phyloP scores from a whole-genome alignment of 2,329 filamentous ascomycete species.

The Whalleya microplaca region DNA sequence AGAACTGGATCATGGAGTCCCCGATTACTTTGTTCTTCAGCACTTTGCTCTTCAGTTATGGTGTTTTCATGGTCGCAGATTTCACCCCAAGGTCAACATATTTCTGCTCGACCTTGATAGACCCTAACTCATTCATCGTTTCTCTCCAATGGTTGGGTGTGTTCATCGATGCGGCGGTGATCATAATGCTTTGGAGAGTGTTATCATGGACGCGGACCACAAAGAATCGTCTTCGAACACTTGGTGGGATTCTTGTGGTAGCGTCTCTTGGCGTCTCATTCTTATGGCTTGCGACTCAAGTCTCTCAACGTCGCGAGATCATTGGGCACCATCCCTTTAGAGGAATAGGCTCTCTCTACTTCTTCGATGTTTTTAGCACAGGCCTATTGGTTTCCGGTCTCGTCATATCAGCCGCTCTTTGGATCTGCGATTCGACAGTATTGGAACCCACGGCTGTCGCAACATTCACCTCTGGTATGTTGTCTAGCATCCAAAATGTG shows the following conservation, averaged over 20 bases:
- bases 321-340: slow-evolving; percentile 31
- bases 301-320: slow-evolving; percentile 34
- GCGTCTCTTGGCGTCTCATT: slow-evolving; percentile 45
- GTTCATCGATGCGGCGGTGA: slow-evolving; percentile 49
- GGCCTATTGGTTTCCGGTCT: slow-evolving; percentile 50
- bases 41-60: slow-evolving; percentile 45
- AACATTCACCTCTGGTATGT: slow-evolving; percentile 48
- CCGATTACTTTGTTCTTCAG: slow-evolving; percentile 42
- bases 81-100: slow-evolving; percentile 52
- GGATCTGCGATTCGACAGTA: slow-evolving; percentile 52
- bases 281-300: slow-evolving; percentile 40
- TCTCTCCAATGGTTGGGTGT: slow-evolving; percentile 51
- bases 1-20: slow-evolving; percentile 50
- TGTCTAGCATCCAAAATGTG: slow-evolving; percentile 42
- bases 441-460: slow-evolving; percentile 47
- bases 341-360: slow-evolving; percentile 49
- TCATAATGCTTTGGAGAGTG: slow-evolving; percentile 55
- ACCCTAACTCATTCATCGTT: slow-evolving; percentile 43
- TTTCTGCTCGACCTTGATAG: slow-evolving; percentile 51
- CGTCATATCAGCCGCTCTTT: slow-evolving; percentile 48
- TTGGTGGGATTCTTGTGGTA: slow-evolving; percentile 47
- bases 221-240: slow-evolving; percentile 48
- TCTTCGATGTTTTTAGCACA: slow-evolving; percentile 54
- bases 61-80: slow-evolving; percentile 46
- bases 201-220: slow-evolving; percentile 55